Evolutionary conservation across 441 rosid species (phyloP).

Genomic region (Manihot esculenta): DNA sequence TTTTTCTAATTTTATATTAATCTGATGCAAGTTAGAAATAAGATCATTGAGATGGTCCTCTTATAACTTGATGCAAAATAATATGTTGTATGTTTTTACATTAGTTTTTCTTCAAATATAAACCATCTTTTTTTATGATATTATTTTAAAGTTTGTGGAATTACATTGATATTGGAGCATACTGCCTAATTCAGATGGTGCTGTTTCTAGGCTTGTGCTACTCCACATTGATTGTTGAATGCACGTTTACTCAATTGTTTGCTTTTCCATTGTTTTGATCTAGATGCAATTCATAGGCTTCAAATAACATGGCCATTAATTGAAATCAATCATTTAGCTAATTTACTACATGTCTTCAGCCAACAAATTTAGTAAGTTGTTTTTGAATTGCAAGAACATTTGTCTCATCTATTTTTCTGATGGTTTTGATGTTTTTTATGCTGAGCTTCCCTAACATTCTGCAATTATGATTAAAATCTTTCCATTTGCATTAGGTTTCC

Average conservation of each 20-base stretch:
- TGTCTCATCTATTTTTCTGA: background rate
- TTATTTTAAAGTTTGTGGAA: too few relatives aligned
- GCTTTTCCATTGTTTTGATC: background rate
- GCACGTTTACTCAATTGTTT: too few relatives aligned
- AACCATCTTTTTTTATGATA: too few relatives aligned
- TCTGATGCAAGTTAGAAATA: too few relatives aligned
- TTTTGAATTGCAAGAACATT: background rate
- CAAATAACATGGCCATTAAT: background rate
- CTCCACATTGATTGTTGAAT: background rate
- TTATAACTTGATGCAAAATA: background rate
- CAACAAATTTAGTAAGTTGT: background rate
- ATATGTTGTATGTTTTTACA: background rate
- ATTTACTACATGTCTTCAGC: background rate
- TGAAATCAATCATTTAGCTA: slow-evolving; percentile 3
- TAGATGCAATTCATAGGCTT: background rate
- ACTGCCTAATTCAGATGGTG: background rate
- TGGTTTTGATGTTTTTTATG: background rate
- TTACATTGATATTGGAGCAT: background rate
- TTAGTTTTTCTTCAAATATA: too few relatives aligned
- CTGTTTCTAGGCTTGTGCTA: background rate
- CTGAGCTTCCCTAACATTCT: background rate
- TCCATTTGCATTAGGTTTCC: background rate
- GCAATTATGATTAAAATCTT: background rate
- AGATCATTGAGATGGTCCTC: background rate
- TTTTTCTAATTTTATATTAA: background rate